phyloP scores from a whole-genome alignment of 2,329 filamentous ascomycete genomes.

The Bipolaris bicolor region DNA sequence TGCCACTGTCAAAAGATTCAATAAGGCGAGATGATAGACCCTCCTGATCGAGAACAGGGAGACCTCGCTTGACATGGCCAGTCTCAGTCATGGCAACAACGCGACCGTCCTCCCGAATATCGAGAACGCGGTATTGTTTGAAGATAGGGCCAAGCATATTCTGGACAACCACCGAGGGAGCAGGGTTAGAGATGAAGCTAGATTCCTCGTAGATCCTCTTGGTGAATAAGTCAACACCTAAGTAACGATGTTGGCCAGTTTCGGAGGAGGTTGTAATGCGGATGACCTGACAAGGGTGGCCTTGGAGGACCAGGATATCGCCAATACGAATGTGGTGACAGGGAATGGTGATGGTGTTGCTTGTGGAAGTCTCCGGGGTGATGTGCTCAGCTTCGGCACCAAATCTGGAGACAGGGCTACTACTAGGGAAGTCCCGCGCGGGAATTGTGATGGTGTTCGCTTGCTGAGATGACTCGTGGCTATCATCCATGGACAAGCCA shows the following conservation, averaged over 20 bases:
- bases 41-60: constrained; percentile 88
- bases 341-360: constrained; percentile 86
- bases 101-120: constrained; percentile 82
- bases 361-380: no score
- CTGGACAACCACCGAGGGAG: constrained; percentile 95
- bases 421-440: no score
- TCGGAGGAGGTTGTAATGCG: constrained; percentile 97
- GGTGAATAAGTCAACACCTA: constrained; percentile 99
- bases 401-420: no score
- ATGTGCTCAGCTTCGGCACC: no score
- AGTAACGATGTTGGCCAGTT: constrained; percentile 99
- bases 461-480: no score
- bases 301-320: constrained; percentile 98
- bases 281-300: constrained; percentile 99
- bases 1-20: no score
- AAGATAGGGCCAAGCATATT: constrained; percentile 99
- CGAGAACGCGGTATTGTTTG: constrained; percentile 99
- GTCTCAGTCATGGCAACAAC: constrained; percentile 98
- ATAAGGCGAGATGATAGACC: no score
- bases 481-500: no score
- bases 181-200: constrained; percentile 95
- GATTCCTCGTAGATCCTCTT: constrained; percentile 99
- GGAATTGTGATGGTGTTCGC: no score
- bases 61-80: constrained; percentile 95
- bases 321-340: constrained; percentile 99